A percentile compares a stretch with the other conserved stretches of the same genome.
phyloP scores from a whole-genome alignment of 306 rosid species.

The Canavalia gladiata region DNA sequence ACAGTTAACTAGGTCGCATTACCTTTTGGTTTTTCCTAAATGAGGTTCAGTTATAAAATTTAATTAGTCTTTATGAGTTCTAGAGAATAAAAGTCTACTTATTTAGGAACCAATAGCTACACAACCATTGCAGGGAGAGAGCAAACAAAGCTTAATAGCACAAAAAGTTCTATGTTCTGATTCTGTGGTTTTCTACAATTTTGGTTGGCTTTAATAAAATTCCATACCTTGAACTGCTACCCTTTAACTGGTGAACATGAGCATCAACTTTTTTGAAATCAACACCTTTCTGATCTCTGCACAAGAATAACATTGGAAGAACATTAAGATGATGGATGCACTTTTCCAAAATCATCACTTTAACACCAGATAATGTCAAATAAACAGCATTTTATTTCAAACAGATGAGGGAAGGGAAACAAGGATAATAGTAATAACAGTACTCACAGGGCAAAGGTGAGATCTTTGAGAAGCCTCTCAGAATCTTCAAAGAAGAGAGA shows the following conservation, averaged over 20 bases:
- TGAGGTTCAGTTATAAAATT: neutral
- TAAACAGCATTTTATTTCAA: slow-evolving; percentile 13
- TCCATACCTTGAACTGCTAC: slow-evolving; percentile 94
- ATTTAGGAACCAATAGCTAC: neutral
- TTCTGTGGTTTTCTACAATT: slow-evolving; percentile 16
- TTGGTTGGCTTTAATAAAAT: slow-evolving; percentile 14
- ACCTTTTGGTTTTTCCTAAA: slow-evolving; percentile 20
- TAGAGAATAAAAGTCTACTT: slow-evolving; percentile 17
- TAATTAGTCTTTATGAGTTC: neutral
- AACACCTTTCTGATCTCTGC: slow-evolving; percentile 74
- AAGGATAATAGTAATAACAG: slow-evolving; percentile 20
- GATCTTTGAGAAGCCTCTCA: slow-evolving; percentile 93
- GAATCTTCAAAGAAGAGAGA: slow-evolving; percentile 97
- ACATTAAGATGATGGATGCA: slow-evolving; percentile 36
- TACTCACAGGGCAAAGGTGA: slow-evolving; percentile 79
- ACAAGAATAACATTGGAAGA: slow-evolving; percentile 35
- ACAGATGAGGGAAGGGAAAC: neutral
- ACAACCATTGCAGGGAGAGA: slow-evolving; percentile 12
- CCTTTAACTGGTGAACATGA: slow-evolving; percentile 96
- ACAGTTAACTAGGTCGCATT: slow-evolving; percentile 3
- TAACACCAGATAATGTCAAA: slow-evolving; percentile 19
- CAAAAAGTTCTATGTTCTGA: slow-evolving; percentile 31
- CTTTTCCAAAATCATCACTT: slow-evolving; percentile 22
- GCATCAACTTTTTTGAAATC: slow-evolving; percentile 95
- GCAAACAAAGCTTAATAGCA: slow-evolving; percentile 15